These are phyloP conservation scores for Penicillium palitans DNA, from an alignment of 2,329 filamentous ascomycete species.

Conservation along the genomic window DNA sequence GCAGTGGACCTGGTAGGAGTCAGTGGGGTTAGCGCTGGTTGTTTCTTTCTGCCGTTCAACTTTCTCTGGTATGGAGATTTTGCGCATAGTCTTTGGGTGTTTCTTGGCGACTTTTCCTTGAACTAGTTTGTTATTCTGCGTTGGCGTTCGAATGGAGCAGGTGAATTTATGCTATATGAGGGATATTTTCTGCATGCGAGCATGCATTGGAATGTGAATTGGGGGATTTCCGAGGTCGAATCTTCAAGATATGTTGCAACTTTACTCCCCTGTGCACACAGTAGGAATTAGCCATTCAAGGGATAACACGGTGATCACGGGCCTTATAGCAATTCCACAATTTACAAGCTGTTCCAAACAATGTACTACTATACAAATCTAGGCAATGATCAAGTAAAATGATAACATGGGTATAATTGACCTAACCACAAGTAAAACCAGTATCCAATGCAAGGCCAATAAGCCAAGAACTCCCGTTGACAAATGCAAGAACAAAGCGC, in stretches of 20 bases:
- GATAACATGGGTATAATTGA: conserved; percentile 6
- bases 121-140: background rate
- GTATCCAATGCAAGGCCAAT: background rate
- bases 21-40: too few relatives aligned
- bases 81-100: background rate
- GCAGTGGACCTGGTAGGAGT: conserved; percentile 40
- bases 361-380: background rate
- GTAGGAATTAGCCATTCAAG: background rate
- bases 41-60: background rate
- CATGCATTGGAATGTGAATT: background rate
- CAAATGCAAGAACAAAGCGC: conserved; percentile 7
- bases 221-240: background rate
- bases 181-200: background rate
- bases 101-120: background rate
- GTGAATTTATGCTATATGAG: background rate
- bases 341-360: background rate
- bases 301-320: background rate
- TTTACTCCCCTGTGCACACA: background rate
- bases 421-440: background rate
- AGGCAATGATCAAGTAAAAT: background rate
- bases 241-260: background rate
- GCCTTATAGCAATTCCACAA: background rate
- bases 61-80: background rate
- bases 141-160: background rate
- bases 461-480: background rate